These are phyloP conservation scores for Bertia moriformis DNA, from an alignment of 2,329 filamentous ascomycete species.

Conservation along the genomic window DNA sequence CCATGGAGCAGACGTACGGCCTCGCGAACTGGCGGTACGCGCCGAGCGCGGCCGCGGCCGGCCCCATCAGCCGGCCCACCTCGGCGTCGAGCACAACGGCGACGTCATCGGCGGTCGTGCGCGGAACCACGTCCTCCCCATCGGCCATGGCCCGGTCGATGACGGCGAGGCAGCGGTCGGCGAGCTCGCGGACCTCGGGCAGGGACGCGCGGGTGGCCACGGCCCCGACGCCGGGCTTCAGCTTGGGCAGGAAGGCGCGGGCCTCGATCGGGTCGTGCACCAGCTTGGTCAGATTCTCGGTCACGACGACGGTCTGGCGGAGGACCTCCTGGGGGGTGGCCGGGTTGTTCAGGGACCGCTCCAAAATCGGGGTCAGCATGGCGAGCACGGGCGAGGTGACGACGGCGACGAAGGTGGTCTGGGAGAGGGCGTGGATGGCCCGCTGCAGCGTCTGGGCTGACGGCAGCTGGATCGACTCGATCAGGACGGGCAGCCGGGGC, in stretches of 20 bases:
- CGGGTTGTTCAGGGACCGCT: constrained; percentile 84
- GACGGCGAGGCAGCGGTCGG: constrained; percentile 64
- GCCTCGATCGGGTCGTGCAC: constrained; percentile 94
- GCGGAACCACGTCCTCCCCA: constrained; percentile 50
- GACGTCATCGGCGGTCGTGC: constrained; percentile 60
- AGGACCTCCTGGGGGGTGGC: constrained; percentile 89
- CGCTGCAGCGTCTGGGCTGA: constrained; percentile 79
- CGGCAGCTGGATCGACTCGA: constrained; percentile 91
- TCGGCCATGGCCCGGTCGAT: constrained; percentile 88
- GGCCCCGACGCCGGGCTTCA: constrained; percentile 81
- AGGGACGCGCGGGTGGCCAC: constrained; percentile 80
- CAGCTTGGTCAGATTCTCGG: constrained; percentile 94
- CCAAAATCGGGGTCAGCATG: constrained; percentile 82
- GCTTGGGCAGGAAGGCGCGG: constrained; percentile 82
- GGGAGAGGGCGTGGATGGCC: constrained; percentile 88
- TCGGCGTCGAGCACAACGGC: constrained; percentile 60
- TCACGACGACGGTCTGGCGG: constrained; percentile 88
- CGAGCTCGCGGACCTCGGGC: constrained; percentile 86
- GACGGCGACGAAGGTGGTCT: constrained; percentile 95
- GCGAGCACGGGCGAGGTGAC: constrained; percentile 93
- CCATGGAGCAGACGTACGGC: constrained; percentile 67
- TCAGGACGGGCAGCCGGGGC: constrained; percentile 76
- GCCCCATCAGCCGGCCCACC: constrained; percentile 49
- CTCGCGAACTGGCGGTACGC: no score
- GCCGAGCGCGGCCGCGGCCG: no score